These are phyloP conservation scores for Pseudofabraea citricarpa DNA, from an alignment of 2,329 filamentous ascomycete genomes.

Conservation along the genomic window DNA sequence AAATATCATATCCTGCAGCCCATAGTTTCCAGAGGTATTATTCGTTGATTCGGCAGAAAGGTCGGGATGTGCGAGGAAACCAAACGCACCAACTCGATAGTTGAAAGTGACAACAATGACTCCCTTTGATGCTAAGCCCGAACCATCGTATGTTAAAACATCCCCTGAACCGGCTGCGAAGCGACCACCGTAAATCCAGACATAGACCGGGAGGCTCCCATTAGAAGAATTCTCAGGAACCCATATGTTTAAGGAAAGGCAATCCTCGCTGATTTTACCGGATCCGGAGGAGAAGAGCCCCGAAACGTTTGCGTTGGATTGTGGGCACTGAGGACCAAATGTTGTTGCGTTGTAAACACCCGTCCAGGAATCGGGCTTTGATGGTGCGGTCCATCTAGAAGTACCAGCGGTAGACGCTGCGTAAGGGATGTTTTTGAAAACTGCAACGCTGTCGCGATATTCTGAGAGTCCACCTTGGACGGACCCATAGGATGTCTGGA, in stretches of 20 bases:
- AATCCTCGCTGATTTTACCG: conserved; percentile 21
- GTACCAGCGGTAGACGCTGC: not conserved
- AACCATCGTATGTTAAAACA: conserved; percentile 34
- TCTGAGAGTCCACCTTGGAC: not conserved
- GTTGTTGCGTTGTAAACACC: not conserved
- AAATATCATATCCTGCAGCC: conserved; percentile 42
- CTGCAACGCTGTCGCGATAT: not conserved
- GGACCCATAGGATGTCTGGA: conserved; percentile 2
- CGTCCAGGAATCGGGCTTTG: not conserved
- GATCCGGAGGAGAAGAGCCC: not conserved
- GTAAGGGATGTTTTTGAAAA: not conserved
- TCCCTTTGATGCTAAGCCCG: conserved; percentile 35
- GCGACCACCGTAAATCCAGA: conserved; percentile 39
- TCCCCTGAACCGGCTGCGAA: conserved; percentile 32
- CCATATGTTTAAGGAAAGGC: conserved; percentile 29
- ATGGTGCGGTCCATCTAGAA: not conserved
- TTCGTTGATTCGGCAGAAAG: conserved; percentile 24
- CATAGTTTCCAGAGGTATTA: conserved; percentile 31
- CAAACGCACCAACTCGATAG: conserved; percentile 43
- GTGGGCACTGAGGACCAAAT: not conserved
- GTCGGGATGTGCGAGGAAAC: conserved; percentile 41
- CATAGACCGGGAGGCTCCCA: conserved; percentile 34
- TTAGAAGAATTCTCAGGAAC: no score
- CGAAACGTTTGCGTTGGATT: not conserved
- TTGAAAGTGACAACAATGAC: conserved; percentile 39